Evolutionary conservation across 192 early-diverging fungal species (phyloP).

Genomic region (Phycomyces nitens): DNA sequence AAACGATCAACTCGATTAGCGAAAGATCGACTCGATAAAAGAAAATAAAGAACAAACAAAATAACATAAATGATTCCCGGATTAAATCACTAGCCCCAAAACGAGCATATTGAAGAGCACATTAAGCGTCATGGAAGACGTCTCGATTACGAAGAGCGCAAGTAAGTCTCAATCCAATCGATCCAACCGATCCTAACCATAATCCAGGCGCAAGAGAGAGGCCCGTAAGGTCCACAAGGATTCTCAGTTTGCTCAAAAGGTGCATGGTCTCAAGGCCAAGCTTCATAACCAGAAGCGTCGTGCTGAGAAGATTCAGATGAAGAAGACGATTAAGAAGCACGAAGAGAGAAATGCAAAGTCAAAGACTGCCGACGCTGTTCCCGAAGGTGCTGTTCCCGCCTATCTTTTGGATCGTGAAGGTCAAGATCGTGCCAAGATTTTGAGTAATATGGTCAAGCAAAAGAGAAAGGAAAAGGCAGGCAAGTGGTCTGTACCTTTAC

Average conservation of each 20-base stretch:
- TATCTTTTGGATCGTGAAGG: slow-evolving; percentile 98
- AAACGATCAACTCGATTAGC: too few relatives aligned
- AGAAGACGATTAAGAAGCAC: slow-evolving; percentile 99
- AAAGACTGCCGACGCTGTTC: slow-evolving; percentile 85
- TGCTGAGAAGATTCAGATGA: slow-evolving; percentile 99
- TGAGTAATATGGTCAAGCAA: slow-evolving; percentile 99
- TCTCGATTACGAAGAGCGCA: slow-evolving; percentile 91
- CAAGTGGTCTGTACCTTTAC: slow-evolving; percentile 95
- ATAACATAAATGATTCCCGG: neutral
- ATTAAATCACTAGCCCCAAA: slow-evolving; percentile 60
- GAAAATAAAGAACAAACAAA: neutral
- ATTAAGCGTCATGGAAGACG: slow-evolving; percentile 97
- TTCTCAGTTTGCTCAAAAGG: slow-evolving; percentile 92
- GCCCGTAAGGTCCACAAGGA: slow-evolving; percentile 91
- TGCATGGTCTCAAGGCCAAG: slow-evolving; percentile 97
- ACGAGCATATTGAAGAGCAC: slow-evolving; percentile 98
- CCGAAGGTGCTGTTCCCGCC: slow-evolving; percentile 94
- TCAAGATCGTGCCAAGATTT: slow-evolving; percentile 92
- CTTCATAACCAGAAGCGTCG: slow-evolving; percentile 98
- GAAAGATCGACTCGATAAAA: too few relatives aligned
- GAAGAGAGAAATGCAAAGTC: slow-evolving; percentile 96
- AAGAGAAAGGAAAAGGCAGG: slow-evolving; percentile 99
- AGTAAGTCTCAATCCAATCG: slow-evolving; percentile 48
- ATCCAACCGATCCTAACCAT: neutral
- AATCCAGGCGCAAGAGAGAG: slow-evolving; percentile 84